phyloP scores from a whole-genome alignment of 192 early-diverging fungal species.

The Linnemannia schmuckeri region DNA sequence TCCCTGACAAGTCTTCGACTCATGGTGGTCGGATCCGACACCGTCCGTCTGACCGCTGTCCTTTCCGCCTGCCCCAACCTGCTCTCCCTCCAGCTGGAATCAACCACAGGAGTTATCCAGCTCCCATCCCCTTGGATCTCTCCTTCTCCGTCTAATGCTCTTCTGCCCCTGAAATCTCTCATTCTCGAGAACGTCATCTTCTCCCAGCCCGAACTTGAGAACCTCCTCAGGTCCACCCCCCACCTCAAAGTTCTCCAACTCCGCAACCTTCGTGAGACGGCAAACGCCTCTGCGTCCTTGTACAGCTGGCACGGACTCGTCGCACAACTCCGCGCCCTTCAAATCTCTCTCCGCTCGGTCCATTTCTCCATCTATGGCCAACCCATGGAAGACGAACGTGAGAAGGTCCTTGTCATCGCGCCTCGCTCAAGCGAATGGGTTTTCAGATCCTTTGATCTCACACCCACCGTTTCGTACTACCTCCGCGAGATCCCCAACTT shows the following conservation, averaged over 20 bases:
- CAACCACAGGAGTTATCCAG: not conserved
- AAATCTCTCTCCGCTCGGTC: not conserved
- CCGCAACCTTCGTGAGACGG: not conserved
- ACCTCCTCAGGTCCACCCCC: not conserved
- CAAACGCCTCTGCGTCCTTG: not conserved
- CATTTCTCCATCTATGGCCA: not conserved
- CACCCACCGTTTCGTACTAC: not conserved
- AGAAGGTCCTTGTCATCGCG: not conserved
- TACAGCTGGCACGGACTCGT: not conserved
- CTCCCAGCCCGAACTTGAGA: not conserved
- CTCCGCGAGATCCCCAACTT: not conserved
- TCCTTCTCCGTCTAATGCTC: not conserved
- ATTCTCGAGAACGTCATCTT: slow-evolving; percentile 2
- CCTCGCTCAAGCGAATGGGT: not conserved
- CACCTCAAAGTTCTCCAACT: not conserved
- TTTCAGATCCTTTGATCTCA: not conserved
- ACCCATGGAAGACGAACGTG: not conserved
- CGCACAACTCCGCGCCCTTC: not conserved
- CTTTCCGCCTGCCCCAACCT: not conserved
- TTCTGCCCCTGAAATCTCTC: not conserved
- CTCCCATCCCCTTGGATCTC: not conserved
- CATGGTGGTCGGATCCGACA: not conserved
- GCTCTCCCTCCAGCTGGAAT: not conserved
- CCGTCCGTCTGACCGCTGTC: not conserved
- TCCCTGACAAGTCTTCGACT: not conserved